Percentiles rank a stretch among this genome's conserved stretches.
Conservation (phyloP, 2,329 filamentous ascomycete species). For the Fusarium verticillioides region DNA sequence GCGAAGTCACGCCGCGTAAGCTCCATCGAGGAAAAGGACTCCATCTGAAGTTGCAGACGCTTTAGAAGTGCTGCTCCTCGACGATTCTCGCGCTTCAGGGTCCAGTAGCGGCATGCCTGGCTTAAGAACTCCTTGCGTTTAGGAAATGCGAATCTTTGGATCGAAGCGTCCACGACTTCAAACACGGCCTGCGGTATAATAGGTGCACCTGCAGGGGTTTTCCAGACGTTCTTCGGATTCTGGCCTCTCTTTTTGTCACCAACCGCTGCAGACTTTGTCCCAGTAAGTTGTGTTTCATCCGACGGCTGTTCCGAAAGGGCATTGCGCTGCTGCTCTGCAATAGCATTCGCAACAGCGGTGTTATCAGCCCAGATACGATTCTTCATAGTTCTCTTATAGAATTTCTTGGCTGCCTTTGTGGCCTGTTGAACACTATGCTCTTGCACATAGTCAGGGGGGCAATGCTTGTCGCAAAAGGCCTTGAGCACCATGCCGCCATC, state of each 20-base stretch:
- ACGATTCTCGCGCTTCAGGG: constrained; percentile 91
- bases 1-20: constrained; percentile 94
- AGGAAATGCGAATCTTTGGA: constrained; percentile 81
- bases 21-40: constrained; percentile 97
- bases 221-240: constrained; percentile 70
- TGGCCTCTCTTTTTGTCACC: constrained; percentile 77
- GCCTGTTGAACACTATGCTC: constrained; percentile 86
- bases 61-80: constrained; percentile 92
- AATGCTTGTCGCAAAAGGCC: constrained; percentile 96
- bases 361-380: constrained; percentile 92
- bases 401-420: constrained; percentile 84
- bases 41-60: constrained; percentile 91
- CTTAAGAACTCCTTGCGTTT: constrained; percentile 93
- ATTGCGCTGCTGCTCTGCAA: constrained; percentile 77
- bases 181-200: constrained; percentile 92
- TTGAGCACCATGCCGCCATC: constrained; percentile 86
- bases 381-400: constrained; percentile 90
- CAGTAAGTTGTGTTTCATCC: constrained; percentile 86
- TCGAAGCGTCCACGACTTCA: constrained; percentile 83
- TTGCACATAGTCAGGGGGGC: constrained; percentile 85
- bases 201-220: constrained; percentile 91
- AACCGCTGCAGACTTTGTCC: constrained; percentile 79
- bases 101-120: constrained; percentile 98
- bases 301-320: constrained; percentile 74
- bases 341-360: constrained; percentile 81